Conservation (phyloP, 1,284 basidiomycete genomes). For the Boletus semigastroideus region DNA sequence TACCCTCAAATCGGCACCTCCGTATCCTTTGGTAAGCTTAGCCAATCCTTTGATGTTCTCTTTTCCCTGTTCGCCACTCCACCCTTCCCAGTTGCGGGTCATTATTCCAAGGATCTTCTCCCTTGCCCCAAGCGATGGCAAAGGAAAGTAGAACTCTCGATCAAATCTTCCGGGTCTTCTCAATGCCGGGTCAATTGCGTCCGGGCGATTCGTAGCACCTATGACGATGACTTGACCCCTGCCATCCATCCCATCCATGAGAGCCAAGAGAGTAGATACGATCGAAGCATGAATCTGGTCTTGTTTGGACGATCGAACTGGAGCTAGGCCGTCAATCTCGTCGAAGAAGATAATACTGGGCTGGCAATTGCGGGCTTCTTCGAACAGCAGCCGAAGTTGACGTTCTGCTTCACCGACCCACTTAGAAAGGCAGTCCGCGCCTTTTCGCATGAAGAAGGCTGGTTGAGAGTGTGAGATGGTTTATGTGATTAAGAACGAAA, state of each 20-base stretch:
- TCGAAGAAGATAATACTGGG: conserved; percentile 98
- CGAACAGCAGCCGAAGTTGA: conserved; percentile 93
- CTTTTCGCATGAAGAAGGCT: conserved; percentile 99
- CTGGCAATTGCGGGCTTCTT: conserved; percentile 91
- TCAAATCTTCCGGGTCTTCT: conserved; percentile 96
- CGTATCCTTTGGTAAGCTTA: conserved; percentile 95
- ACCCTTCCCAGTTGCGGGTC: conserved; percentile 89
- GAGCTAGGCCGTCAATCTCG: conserved; percentile 98
- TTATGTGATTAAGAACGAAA: not conserved
- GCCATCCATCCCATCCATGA: conserved; percentile 99
- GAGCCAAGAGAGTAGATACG: conserved; percentile 91
- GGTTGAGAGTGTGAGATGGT: conserved; percentile 2
- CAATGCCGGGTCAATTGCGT: conserved; percentile 95
- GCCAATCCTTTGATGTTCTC: conserved; percentile 73
- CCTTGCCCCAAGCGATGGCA: conserved; percentile 84
- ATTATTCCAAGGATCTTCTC: conserved; percentile 91
- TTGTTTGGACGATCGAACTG: conserved; percentile 96
- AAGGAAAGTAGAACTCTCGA: conserved; percentile 96
- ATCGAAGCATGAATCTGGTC: conserved; percentile 99
- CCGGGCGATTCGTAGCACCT: conserved; percentile 96
- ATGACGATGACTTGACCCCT: conserved; percentile 97
- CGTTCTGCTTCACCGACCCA: conserved; percentile 99
- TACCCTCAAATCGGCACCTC: conserved; percentile 93
- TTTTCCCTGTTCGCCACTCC: conserved; percentile 59
- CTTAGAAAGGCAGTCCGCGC: conserved; percentile 96